Evolutionary conservation across 208 protist species (phyloP).

Genomic region (Endotrypanum monterogeii): DNA sequence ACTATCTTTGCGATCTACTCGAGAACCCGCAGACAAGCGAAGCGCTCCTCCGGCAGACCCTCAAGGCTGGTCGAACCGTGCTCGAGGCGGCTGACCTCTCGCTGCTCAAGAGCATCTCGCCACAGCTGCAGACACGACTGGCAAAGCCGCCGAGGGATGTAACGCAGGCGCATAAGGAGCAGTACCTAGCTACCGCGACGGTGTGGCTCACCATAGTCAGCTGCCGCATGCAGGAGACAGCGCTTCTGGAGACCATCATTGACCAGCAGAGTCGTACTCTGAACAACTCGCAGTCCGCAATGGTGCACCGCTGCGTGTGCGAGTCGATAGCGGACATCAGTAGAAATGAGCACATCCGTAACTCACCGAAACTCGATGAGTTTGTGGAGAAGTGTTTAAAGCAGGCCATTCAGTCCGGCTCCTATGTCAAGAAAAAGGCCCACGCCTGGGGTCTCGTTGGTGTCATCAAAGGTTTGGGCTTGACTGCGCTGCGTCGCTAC

Average conservation of each 20-base stretch:
- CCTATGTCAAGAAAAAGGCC: constrained; percentile 93
- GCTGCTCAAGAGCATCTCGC: constrained; percentile 59
- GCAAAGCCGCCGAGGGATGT: constrained; percentile 85
- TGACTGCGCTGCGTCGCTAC: constrained; percentile 75
- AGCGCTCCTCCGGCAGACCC: constrained; percentile 59
- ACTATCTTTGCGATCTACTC: constrained; percentile 71
- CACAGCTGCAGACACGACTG: constrained; percentile 72
- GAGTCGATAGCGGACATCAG: constrained; percentile 90
- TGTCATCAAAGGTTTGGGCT: constrained; percentile 81
- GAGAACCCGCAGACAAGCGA: constrained; percentile 68
- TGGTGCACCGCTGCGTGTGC: constrained; percentile 90
- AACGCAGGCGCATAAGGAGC: constrained; percentile 76
- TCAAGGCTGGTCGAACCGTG: constrained; percentile 74
- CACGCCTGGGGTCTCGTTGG: constrained; percentile 88
- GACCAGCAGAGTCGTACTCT: constrained; percentile 88
- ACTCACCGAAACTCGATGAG: constrained; percentile 77
- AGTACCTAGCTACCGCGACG: constrained; percentile 85
- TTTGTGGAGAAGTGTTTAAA: constrained; percentile 93
- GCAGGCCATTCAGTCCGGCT: constrained; percentile 81
- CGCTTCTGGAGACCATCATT: constrained; percentile 82
- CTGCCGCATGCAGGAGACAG: constrained; percentile 83
- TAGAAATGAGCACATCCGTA: constrained; percentile 65
- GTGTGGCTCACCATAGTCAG: constrained; percentile 91
- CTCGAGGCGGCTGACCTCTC: constrained; percentile 57
- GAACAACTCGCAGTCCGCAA: constrained; percentile 86